Evolutionary conservation across 371 early-diverging fungal genomes (phyloP), one percentile per base, ranked within the genome.

Genomic region (Mucor mucedo): DNA sequence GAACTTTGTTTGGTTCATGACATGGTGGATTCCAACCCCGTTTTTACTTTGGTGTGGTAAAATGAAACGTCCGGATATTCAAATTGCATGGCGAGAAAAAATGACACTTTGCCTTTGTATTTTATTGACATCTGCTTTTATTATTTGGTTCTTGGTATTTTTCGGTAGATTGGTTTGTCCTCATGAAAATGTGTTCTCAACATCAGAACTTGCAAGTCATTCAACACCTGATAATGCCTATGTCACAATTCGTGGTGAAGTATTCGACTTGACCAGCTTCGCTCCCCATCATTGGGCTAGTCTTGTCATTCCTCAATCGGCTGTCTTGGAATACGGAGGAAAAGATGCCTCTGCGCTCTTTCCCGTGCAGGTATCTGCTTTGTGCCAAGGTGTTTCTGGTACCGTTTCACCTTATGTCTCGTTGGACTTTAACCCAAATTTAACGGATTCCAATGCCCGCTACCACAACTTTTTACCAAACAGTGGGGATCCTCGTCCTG

Each of bases 111-210:
- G 95, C 72, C 84, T 88, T 33, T 56, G 89, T 42, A 84, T 94
- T 33, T 88, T 92, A 59, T 66, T 89, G 9, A 67, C 71, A 69
- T 94, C 69, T 4, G 71, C 63, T 6, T 69, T 71, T 53, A 71
- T 80, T 58, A 72, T 75, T 21, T 66, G 77, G 65, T 77, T 75
- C 73, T 93, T 98, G 60, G 86, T 92, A 1, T 89, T 92, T 14
- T 83, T 96, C 29, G 94, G 97, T 7, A 72, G 84, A 41, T 69
- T 96, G 57, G 78, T 98, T 14, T 98, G 98, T 75, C 96, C 96
- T 5, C 84, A 84, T 52, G 86, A 89, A 63, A 85, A 92, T 41
- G 87, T 91, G 6, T 88, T 86, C 48, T 88, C 79, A 6, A 49
- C 53, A 9, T 72, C 73, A 4, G 83, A 85, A 28, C 62, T 87